phyloP scores from a whole-genome alignment of 1,284 basidiomycete genomes.

The Cryptococcus sp. region DNA sequence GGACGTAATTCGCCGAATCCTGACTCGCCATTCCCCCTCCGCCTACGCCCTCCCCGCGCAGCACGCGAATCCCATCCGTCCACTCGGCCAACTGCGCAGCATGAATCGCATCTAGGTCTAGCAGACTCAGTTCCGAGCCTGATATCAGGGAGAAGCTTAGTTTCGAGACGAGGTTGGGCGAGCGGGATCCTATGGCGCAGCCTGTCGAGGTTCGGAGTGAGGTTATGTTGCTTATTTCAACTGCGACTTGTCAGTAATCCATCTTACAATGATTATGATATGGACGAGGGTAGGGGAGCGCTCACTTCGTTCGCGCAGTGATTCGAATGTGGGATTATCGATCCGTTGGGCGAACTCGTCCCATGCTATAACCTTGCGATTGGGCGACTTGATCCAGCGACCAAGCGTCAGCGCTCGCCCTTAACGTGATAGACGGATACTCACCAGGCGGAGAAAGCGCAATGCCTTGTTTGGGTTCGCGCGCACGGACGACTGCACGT shows the following conservation, averaged over 20 bases:
- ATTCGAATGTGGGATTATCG: constrained; percentile 32
- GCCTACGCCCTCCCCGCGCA: constrained; percentile 64
- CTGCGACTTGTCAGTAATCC: constrained; percentile 25
- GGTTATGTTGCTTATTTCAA: constrained; percentile 74
- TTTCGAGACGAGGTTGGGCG: constrained; percentile 58
- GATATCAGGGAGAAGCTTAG: constrained; percentile 77
- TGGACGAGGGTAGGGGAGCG: constrained; percentile 17
- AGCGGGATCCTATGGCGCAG: constrained; percentile 57
- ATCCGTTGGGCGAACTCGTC: constrained; percentile 33
- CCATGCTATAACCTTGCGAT: constrained; percentile 43
- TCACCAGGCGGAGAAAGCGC: constrained; percentile 43
- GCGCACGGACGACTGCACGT: constrained; percentile 26
- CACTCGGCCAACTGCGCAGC: constrained; percentile 87
- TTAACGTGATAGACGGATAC: not conserved
- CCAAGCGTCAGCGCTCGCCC: not conserved
- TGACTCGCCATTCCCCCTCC: constrained; percentile 71
- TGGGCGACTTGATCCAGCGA: constrained; percentile 32
- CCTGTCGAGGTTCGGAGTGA: constrained; percentile 80
- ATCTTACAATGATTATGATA: not conserved
- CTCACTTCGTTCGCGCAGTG: constrained; percentile 62
- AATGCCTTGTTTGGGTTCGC: constrained; percentile 34
- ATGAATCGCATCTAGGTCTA: constrained; percentile 84
- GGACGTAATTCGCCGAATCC: constrained; percentile 80
- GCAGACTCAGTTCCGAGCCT: constrained; percentile 67
- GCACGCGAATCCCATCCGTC: constrained; percentile 91